Conservation (phyloP, 129 eudicot genomes). For the Escallonia rubra region DNA sequence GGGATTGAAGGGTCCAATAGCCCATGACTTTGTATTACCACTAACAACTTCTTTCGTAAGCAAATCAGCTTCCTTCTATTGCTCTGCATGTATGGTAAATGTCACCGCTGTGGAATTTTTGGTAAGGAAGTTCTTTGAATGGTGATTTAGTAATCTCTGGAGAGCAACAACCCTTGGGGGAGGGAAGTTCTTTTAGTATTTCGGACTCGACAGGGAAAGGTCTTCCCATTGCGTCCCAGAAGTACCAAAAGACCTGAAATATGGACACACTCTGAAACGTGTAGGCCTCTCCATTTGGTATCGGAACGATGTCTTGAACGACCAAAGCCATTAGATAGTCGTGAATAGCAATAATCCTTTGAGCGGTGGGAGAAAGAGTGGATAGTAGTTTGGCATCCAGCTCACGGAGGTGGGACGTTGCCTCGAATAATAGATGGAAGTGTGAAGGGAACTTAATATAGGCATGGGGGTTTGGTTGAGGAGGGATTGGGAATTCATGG, state of each 20-base stretch:
- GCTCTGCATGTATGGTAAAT: slow-evolving; percentile 36
- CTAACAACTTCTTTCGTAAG: slow-evolving; percentile 17
- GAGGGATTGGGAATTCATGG: slow-evolving; percentile 52
- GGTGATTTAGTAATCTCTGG: slow-evolving; percentile 22
- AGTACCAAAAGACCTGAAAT: slow-evolving; percentile 5
- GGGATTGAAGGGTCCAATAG: slow-evolving; percentile 63
- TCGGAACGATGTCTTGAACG: slow-evolving; percentile 27
- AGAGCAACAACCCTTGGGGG: slow-evolving; percentile 2
- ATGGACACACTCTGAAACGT: slow-evolving; percentile 15
- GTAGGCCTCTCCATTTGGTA: slow-evolving; percentile 49
- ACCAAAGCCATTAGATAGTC: slow-evolving; percentile 40
- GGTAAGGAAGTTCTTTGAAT: neutral
- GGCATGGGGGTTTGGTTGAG: slow-evolving; percentile 43
- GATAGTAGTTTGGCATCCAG: slow-evolving; percentile 13
- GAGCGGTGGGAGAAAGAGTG: slow-evolving; percentile 13
- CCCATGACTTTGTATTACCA: slow-evolving; percentile 36
- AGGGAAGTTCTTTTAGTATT: slow-evolving; percentile 9
- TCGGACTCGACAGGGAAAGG: slow-evolving; percentile 15
- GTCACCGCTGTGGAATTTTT: slow-evolving; percentile 24
- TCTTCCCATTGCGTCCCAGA: slow-evolving; percentile 17
- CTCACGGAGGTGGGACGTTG: slow-evolving; percentile 36
- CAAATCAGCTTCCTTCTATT: slow-evolving; percentile 43
- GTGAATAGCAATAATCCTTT: slow-evolving; percentile 34
- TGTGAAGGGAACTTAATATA: slow-evolving; percentile 46
- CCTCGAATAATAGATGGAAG: slow-evolving; percentile 34